phyloP scores from a whole-genome alignment of 805 yeast species.

The Saccharomycopsis sp. region DNA sequence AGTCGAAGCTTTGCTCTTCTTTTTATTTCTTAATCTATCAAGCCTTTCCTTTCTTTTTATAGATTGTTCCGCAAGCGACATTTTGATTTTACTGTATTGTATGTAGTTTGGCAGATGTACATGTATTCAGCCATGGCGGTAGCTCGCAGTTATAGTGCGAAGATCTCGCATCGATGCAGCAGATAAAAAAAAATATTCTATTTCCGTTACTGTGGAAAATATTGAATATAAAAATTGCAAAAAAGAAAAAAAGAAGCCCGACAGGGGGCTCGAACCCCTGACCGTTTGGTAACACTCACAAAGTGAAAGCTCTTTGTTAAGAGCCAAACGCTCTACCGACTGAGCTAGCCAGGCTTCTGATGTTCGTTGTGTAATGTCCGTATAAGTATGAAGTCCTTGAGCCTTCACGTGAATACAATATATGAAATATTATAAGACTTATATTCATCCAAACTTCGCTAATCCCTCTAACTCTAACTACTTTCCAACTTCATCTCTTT shows the following conservation, averaged over 20 bases:
- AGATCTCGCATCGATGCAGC: background rate
- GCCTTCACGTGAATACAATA: too few relatives aligned
- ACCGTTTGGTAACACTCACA: slow-evolving; percentile 3
- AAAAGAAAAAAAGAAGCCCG: background rate
- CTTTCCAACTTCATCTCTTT: too few relatives aligned
- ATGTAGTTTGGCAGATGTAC: background rate
- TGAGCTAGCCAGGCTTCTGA: slow-evolving; percentile 1
- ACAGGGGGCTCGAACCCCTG: slow-evolving; percentile 5
- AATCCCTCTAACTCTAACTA: too few relatives aligned
- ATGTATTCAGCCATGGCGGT: too few relatives aligned
- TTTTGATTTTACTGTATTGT: background rate
- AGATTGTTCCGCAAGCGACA: slow-evolving; percentile 5
- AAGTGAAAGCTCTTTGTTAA: slow-evolving; percentile 3
- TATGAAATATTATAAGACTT: too few relatives aligned
- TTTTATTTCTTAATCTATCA: slow-evolving; percentile 6
- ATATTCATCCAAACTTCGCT: too few relatives aligned
- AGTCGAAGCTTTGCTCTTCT: background rate
- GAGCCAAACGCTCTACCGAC: slow-evolving; percentile 4
- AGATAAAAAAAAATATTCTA: background rate
- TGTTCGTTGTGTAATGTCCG: too few relatives aligned
- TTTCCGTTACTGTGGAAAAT: background rate
- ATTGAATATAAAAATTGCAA: background rate
- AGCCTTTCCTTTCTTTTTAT: slow-evolving; percentile 5
- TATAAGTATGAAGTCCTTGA: background rate
- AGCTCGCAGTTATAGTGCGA: background rate